These are phyloP conservation scores for Isochrysis galbana DNA, from an alignment of 78 protist genomes.

Conservation along the genomic window DNA sequence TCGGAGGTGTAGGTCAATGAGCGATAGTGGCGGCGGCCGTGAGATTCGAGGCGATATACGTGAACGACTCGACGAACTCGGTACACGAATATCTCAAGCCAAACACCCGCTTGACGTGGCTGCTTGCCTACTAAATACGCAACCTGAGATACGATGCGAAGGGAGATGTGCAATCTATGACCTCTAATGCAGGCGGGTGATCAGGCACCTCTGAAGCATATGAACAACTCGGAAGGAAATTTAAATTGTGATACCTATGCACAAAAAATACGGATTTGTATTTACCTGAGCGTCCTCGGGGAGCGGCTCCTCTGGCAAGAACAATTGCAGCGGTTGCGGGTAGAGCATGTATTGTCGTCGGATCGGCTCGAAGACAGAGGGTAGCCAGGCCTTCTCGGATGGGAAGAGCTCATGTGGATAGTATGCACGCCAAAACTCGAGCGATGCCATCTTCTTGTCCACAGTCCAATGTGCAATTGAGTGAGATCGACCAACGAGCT, in stretches of 20 bases:
- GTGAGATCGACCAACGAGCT: conserved; percentile 8
- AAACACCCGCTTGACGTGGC: neutral
- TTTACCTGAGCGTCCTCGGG: conserved; percentile 10
- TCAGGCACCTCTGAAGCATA: no score
- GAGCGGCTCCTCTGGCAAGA: conserved; percentile 16
- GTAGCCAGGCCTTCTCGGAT: conserved; percentile 3
- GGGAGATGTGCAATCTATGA: neutral
- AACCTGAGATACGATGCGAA: neutral
- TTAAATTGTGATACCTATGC: no score
- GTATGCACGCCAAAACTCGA: neutral
- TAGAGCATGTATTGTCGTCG: neutral
- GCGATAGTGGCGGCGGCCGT: conserved; percentile 64
- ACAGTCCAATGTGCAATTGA: neutral
- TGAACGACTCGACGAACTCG: neutral
- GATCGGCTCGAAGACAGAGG: conserved; percentile 14
- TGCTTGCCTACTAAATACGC: neutral
- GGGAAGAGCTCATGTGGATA: conserved; percentile 4
- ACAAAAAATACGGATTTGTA: no score
- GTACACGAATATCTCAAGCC: neutral
- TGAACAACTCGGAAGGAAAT: no score
- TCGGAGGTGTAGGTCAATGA: conserved; percentile 41
- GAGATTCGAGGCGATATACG: neutral
- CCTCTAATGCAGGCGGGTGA: no score
- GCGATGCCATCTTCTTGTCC: neutral
- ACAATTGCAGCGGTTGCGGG: conserved; percentile 22